Evolutionary conservation across 148 eudicot genomes (phyloP).

Genomic region (Mesembryanthemum crystallinum): DNA sequence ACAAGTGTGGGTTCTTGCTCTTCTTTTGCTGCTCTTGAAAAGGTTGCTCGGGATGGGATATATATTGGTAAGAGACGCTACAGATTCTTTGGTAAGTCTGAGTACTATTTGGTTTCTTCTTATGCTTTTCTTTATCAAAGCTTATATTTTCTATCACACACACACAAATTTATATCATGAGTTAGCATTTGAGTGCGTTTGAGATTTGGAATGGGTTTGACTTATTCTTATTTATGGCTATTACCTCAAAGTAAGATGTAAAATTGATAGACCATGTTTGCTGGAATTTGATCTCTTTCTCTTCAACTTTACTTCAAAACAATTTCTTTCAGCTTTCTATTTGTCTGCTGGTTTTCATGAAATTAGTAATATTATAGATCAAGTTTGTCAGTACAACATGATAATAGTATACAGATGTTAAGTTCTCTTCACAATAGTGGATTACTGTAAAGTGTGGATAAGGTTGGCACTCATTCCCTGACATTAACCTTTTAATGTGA

Average conservation of each 20-base stretch:
- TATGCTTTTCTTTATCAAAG: background rate
- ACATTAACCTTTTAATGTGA: background rate
- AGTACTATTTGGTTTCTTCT: background rate
- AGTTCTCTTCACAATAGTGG: background rate
- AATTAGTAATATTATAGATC: no score
- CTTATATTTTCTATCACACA: background rate
- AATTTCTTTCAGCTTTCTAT: no score
- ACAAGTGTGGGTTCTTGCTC: background rate
- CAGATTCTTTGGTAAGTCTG: slow-evolving; percentile 53
- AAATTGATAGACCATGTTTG: no score
- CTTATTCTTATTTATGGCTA: no score
- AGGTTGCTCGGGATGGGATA: slow-evolving; percentile 52
- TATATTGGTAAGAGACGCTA: slow-evolving; percentile 47
- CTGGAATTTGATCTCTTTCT: no score
- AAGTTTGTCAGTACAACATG: background rate
- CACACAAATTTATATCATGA: background rate
- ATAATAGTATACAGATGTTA: no score
- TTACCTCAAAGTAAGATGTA: no score
- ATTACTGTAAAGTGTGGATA: no score
- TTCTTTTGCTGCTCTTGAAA: slow-evolving; percentile 8
- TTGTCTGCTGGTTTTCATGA: no score
- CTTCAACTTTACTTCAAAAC: no score
- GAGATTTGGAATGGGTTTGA: no score
- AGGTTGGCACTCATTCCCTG: background rate
- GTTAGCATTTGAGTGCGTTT: no score